A percentile compares a stretch with the other conserved stretches of the same genome.
Evolutionary conservation across 2,329 filamentous ascomycete species (phyloP).

Genomic region (Curvularia spicifera): DNA sequence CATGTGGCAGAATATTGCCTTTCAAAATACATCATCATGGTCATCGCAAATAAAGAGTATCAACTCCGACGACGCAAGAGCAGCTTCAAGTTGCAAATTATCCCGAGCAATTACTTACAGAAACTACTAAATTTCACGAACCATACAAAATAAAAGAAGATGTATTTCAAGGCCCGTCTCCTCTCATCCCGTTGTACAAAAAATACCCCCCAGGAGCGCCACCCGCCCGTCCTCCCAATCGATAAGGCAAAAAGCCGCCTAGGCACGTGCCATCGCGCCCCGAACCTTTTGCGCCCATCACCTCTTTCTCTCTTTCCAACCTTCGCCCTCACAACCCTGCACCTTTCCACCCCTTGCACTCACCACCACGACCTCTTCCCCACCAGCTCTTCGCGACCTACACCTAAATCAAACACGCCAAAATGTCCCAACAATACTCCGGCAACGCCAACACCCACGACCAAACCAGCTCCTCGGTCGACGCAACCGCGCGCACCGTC

Average conservation of each 20-base stretch:
- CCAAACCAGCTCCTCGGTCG: conserved; percentile 24
- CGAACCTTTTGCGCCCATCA: conserved; percentile 4
- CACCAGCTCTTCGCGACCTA: too few relatives aligned
- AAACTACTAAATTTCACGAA: too few relatives aligned
- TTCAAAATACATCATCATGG: too few relatives aligned
- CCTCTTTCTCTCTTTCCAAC: neutral
- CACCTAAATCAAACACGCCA: neutral
- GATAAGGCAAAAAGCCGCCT: conserved; percentile 1
- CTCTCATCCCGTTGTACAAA: too few relatives aligned
- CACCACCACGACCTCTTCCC: too few relatives aligned
- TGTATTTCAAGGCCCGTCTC: too few relatives aligned
- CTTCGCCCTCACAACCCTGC: neutral
- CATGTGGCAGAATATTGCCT: too few relatives aligned
- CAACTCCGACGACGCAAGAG: too few relatives aligned
- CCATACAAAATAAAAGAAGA: too few relatives aligned
- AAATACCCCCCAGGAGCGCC: neutral
- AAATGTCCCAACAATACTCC: neutral
- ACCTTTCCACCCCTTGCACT: neutral
- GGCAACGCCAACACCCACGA: conserved; percentile 4
- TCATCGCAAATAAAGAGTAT: too few relatives aligned
- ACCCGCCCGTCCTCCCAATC: neutral
- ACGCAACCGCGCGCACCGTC: conserved; percentile 54
- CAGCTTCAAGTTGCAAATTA: too few relatives aligned
- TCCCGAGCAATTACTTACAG: too few relatives aligned
- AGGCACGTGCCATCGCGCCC: conserved; percentile 13